Evolutionary conservation across 192 early-diverging fungal genomes (phyloP).

Genomic region (Jimgerdemannia lactiflua): DNA sequence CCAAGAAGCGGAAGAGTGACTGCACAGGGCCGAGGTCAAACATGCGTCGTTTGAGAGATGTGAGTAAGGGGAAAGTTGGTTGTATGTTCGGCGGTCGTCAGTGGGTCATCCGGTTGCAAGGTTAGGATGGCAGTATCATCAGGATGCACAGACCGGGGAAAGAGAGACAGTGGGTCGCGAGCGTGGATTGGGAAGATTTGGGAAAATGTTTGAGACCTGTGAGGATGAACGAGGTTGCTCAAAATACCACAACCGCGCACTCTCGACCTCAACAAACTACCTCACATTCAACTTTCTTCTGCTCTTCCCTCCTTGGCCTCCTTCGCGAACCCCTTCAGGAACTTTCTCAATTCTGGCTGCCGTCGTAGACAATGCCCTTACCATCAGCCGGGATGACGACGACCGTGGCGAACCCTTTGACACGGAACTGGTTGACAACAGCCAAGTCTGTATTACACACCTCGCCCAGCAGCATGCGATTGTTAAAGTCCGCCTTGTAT

Average conservation of each 20-base stretch:
- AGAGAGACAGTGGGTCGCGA: constrained; percentile 40
- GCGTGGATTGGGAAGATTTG: constrained; percentile 16
- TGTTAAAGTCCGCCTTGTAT: constrained; percentile 80
- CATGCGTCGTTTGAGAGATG: too few species aligned
- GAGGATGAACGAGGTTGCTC: neutral
- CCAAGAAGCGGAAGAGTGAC: too few species aligned
- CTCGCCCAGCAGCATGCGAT: constrained; percentile 71
- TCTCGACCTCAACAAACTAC: too few species aligned
- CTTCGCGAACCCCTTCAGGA: constrained; percentile 61
- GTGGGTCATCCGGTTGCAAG: too few species aligned
- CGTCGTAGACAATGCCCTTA: constrained; percentile 50
- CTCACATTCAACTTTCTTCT: neutral
- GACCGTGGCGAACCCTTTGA: constrained; percentile 65
- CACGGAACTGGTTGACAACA: constrained; percentile 50
- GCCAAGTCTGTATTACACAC: constrained; percentile 51
- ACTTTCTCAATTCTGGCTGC: constrained; percentile 56
- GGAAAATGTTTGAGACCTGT: constrained; percentile 4
- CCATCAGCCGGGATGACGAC: constrained; percentile 56
- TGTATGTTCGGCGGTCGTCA: too few species aligned
- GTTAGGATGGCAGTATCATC: too few species aligned
- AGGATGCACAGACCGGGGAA: constrained; percentile 18
- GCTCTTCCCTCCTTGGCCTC: constrained; percentile 11
- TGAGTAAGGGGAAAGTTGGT: too few species aligned
- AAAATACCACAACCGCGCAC: too few species aligned
- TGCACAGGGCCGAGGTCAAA: too few species aligned